Evolutionary conservation across 169 alveolate genomes (phyloP).

Genomic region (Sarcocystis neurona): DNA sequence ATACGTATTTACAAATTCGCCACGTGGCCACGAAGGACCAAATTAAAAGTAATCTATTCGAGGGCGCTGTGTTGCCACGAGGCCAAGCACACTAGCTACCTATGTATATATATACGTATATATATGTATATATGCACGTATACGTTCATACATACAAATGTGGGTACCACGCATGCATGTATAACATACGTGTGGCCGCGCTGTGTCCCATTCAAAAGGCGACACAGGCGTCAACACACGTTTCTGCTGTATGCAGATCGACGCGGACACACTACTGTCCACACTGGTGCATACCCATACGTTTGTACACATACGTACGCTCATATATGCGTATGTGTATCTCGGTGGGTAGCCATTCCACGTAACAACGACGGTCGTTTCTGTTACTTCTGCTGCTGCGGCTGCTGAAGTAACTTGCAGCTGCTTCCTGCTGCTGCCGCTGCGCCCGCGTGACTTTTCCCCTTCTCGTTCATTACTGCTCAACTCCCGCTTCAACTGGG

Average conservation of each 20-base stretch:
- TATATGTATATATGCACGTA: not conserved
- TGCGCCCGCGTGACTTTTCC: not conserved
- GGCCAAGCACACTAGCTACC: not conserved
- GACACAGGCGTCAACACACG: too few species aligned
- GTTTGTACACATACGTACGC: not conserved
- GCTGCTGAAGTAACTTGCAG: not conserved
- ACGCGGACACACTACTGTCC: too few species aligned
- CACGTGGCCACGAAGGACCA: too few species aligned
- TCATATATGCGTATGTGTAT: not conserved
- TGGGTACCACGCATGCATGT: too few species aligned
- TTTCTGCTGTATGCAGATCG: too few species aligned
- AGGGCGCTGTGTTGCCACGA: too few species aligned
- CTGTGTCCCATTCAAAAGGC: too few species aligned
- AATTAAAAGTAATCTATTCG: too few species aligned
- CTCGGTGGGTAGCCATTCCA: not conserved
- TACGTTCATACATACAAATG: constrained; percentile 6
- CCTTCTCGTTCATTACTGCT: not conserved
- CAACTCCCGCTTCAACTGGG: not conserved
- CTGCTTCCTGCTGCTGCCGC: not conserved
- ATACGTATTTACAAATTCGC: too few species aligned
- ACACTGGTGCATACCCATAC: not conserved
- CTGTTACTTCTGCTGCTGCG: too few species aligned
- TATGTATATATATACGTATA: not conserved
- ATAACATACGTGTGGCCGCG: too few species aligned
- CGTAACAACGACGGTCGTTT: not conserved